Conservation (phyloP, 768 basidiomycete species). For the Tulasnella sp. region DNA sequence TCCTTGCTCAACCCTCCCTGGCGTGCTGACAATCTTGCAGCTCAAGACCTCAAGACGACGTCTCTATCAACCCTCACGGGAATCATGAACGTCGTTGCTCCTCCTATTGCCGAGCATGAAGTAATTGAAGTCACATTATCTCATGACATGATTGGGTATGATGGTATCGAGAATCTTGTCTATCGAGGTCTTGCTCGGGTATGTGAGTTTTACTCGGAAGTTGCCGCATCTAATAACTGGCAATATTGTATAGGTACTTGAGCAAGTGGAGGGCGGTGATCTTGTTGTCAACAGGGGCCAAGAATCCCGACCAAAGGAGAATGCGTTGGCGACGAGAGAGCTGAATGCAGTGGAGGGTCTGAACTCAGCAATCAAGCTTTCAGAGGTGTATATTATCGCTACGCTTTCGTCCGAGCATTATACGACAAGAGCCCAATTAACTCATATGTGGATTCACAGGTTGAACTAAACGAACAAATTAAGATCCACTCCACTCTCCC, state of each 20-base stretch:
- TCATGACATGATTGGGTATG: conserved; percentile 95
- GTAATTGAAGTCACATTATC: conserved; percentile 92
- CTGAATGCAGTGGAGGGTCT: conserved; percentile 77
- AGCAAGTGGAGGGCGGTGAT: conserved; percentile 89
- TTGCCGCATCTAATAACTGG: not conserved
- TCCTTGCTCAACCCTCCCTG: not conserved
- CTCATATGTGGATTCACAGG: conserved; percentile 34
- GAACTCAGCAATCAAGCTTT: conserved; percentile 70
- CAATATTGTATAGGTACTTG: conserved; percentile 56
- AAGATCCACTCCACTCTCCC: conserved; percentile 32
- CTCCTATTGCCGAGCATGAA: conserved; percentile 96
- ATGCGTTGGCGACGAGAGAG: conserved; percentile 42
- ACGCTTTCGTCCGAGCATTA: conserved; percentile 5
- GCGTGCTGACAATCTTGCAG: conserved; percentile 30
- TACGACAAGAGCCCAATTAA: not conserved
- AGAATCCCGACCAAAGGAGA: conserved; percentile 58
- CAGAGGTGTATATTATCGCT: conserved; percentile 45
- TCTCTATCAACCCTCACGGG: conserved; percentile 84
- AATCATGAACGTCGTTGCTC: conserved; percentile 91
- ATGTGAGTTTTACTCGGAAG: not conserved
- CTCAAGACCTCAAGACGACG: conserved; percentile 79
- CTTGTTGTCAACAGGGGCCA: conserved; percentile 74
- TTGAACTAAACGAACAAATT: conserved; percentile 63
- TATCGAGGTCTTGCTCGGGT: conserved; percentile 79
- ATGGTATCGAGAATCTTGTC: conserved; percentile 88